Evolutionary conservation across 495 filamentous ascomycete species (phyloP), one percentile per base, ranked within the genome.

Genomic region (Neurospora hispaniola): DNA sequence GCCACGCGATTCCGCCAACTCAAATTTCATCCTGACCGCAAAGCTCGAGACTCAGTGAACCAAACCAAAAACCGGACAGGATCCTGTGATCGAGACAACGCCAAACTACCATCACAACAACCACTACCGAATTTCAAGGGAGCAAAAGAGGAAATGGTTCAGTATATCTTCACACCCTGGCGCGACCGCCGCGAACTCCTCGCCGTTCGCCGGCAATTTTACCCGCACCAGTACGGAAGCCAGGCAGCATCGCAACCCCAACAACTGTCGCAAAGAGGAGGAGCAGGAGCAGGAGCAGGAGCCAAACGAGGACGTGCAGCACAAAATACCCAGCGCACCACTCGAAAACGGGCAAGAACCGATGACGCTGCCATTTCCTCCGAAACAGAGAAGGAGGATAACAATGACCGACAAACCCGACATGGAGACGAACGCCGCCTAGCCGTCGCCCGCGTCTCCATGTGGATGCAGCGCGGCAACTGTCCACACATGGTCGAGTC

Each of bases 401-500:
- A 38, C 35, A 38, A 5, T 38, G 35, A 6, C 35, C 35, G 35
- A 38, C 35, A 38, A 38, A 2, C 5, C 35, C 35, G 35, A 38
- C 35, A 38, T 38, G 35, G 35, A 38, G 48, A 59, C 23, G 72
- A 72, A 54, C 76, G 79, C 71, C 78, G 81, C 69, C 73, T 74
- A 20, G 85, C 84, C 48, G 84, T 88, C 68, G 82, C 84, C 69
- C 81, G 81, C 69, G 87, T 88, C 40, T 81, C 82, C 20, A 83
- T 88, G 76, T 89, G 86, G 85, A 84, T 86, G 83, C 84, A 88
- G 75, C 89, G 92, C 75, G 92, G 92, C 71, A 89, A 89, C 76
- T 89, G 94, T 62, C 92, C 93, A 40, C 92, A 95, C 82, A 85
- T 93, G 74, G 88, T 96, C 70, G 92, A 94, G 81, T 91, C 90